phyloP scores from a whole-genome alignment of 768 basidiomycete species.

The Lyophyllum atratum region DNA sequence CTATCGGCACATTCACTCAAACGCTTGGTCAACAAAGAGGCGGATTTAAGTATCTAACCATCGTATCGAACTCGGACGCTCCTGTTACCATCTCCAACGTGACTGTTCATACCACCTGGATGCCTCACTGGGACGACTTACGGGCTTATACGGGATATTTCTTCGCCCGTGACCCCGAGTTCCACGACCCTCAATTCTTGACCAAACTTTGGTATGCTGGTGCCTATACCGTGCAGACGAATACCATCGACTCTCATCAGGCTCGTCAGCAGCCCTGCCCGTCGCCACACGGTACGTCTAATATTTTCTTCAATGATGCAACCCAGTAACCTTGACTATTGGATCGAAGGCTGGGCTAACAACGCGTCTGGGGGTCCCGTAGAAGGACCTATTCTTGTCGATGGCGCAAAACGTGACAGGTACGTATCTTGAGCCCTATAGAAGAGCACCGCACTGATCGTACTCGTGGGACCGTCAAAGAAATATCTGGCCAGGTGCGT shows the following conservation, averaged over 20 bases:
- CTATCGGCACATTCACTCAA: slow-evolving; percentile 31
- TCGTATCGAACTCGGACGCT: slow-evolving; percentile 38
- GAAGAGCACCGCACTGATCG: background rate
- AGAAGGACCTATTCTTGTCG: slow-evolving; percentile 53
- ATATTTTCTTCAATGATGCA: background rate
- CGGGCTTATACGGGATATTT: slow-evolving; percentile 51
- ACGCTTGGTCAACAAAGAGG: slow-evolving; percentile 42
- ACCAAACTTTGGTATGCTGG: slow-evolving; percentile 59
- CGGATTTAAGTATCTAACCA: slow-evolving; percentile 49
- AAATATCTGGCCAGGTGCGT: slow-evolving; percentile 29
- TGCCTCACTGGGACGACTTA: slow-evolving; percentile 49
- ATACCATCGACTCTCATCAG: slow-evolving; percentile 40
- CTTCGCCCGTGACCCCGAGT: slow-evolving; percentile 40
- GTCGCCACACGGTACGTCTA: slow-evolving; percentile 14
- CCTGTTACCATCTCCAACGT: slow-evolving; percentile 44
- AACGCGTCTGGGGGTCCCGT: slow-evolving; percentile 48
- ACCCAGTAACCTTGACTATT: background rate
- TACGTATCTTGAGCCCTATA: slow-evolving; percentile 13
- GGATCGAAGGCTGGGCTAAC: slow-evolving; percentile 52
- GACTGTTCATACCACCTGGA: slow-evolving; percentile 44
- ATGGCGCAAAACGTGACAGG: slow-evolving; percentile 56
- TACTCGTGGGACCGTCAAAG: slow-evolving; percentile 12
- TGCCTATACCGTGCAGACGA: slow-evolving; percentile 55
- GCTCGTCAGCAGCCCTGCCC: slow-evolving; percentile 36
- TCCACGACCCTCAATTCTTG: slow-evolving; percentile 45